phyloP scores from a whole-genome alignment of 2,329 filamentous ascomycete species.

The Zymoseptoria ardabiliae region DNA sequence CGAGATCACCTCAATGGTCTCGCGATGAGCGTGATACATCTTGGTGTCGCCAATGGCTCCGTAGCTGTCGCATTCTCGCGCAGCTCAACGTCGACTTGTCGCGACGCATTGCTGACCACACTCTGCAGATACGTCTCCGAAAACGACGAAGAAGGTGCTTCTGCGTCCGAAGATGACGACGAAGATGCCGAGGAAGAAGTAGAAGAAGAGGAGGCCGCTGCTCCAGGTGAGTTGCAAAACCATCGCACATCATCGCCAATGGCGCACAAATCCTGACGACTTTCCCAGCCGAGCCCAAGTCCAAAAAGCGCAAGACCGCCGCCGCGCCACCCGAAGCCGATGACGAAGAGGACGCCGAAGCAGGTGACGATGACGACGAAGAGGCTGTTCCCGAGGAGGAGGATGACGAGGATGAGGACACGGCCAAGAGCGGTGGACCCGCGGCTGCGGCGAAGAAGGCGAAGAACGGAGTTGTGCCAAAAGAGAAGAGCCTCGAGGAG shows the following conservation, averaged over 20 bases:
- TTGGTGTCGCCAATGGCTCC: neutral
- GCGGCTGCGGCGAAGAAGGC: constrained; percentile 24
- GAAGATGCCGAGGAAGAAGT: constrained; percentile 9
- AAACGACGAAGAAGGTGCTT: constrained; percentile 12
- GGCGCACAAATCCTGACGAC: neutral
- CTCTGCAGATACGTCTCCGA: constrained; percentile 7
- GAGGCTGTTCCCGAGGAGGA: constrained; percentile 27
- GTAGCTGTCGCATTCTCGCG: neutral
- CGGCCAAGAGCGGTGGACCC: constrained; percentile 22
- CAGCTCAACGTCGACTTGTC: neutral
- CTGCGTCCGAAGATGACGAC: constrained; percentile 9
- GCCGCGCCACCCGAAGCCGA: constrained; percentile 12
- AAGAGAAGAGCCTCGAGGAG: constrained; percentile 26
- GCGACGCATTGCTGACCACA: neutral
- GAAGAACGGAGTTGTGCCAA: constrained; percentile 25
- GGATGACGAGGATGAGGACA: constrained; percentile 26
- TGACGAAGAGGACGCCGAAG: constrained; percentile 16
- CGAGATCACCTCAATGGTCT: neutral
- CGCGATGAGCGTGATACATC: neutral
- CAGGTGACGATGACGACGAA: constrained; percentile 23
- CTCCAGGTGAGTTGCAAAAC: constrained; percentile 7
- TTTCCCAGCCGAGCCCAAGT: constrained; percentile 9
- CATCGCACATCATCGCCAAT: neutral
- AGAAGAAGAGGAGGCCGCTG: constrained; percentile 7
- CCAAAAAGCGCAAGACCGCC: constrained; percentile 20